These are phyloP conservation scores for Camelina hispida DNA, from an alignment of 345 rosid genomes.

Conservation along the genomic window DNA sequence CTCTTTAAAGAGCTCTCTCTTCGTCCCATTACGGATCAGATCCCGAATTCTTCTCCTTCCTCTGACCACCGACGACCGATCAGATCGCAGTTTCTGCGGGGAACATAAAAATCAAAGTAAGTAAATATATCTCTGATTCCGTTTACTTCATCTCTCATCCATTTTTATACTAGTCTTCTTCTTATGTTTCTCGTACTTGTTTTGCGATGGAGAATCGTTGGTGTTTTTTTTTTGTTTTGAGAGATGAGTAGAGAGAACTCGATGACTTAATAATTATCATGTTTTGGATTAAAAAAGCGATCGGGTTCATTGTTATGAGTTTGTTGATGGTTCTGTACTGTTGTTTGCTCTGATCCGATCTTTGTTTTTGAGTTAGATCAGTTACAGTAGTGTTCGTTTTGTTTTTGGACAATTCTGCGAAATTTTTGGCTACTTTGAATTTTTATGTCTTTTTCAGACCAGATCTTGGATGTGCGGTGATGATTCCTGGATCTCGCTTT, in stretches of 20 bases:
- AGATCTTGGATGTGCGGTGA: conserved; percentile 30
- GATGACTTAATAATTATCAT: neutral
- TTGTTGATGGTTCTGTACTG: conserved; percentile 6
- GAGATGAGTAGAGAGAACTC: conserved; percentile 15
- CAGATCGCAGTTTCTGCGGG: conserved; percentile 14
- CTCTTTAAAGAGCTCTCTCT: conserved; percentile 25
- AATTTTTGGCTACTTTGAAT: neutral
- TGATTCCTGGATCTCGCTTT: conserved; percentile 27
- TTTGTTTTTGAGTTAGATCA: conserved; percentile 22
- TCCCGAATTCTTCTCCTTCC: conserved; percentile 33
- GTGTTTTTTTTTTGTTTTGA: too few species aligned
- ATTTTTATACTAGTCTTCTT: neutral
- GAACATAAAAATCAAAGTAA: neutral
- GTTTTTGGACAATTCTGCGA: neutral
- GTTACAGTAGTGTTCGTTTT: neutral
- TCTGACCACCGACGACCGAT: conserved; percentile 40
- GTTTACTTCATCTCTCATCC: neutral
- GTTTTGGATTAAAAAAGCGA: neutral
- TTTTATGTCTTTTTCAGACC: conserved; percentile 13
- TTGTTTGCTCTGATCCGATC: neutral
- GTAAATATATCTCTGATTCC: neutral
- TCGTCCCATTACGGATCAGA: conserved; percentile 33
- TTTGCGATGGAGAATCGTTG: too few species aligned
- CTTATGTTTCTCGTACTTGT: conserved; percentile 3
- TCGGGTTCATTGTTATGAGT: neutral